Evolutionary conservation across 495 filamentous ascomycete species (phyloP).

Genomic region (Aspergillus bridgeri): DNA sequence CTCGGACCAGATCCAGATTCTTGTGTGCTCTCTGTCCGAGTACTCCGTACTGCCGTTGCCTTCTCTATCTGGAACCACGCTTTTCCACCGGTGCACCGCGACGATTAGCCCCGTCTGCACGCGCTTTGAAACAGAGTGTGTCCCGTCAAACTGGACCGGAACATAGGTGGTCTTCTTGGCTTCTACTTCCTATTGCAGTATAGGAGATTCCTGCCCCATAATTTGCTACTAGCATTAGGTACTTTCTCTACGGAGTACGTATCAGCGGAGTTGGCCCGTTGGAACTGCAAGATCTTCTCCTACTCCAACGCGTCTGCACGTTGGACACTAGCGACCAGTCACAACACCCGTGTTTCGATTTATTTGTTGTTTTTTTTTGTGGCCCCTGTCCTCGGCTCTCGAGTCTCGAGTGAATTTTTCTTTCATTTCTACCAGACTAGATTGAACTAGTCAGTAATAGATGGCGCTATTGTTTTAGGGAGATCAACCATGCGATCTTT

Average conservation of each 20-base stretch:
- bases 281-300: constrained; percentile 6
- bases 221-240: background rate
- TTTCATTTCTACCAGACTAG: background rate
- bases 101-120: constrained; percentile 18
- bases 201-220: too few relatives aligned
- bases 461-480: constrained; percentile 12
- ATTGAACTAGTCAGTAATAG: constrained; percentile 3
- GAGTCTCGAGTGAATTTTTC: constrained; percentile 6
- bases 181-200: background rate
- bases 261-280: background rate
- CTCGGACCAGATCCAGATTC: constrained; percentile 2
- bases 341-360: background rate
- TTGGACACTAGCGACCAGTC: background rate
- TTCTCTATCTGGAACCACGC: background rate
- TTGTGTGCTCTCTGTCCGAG: too few relatives aligned
- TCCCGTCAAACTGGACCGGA: background rate
- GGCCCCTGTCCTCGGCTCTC: constrained; percentile 4
- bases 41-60: background rate
- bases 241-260: background rate
- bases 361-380: background rate
- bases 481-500: constrained; percentile 18
- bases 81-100: constrained; percentile 6
- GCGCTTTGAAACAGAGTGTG: background rate
- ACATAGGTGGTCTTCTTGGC: background rate
- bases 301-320: background rate